Conservation (phyloP, 2,329 filamentous ascomycete species). For the Microdochium trichocladiopsis region DNA sequence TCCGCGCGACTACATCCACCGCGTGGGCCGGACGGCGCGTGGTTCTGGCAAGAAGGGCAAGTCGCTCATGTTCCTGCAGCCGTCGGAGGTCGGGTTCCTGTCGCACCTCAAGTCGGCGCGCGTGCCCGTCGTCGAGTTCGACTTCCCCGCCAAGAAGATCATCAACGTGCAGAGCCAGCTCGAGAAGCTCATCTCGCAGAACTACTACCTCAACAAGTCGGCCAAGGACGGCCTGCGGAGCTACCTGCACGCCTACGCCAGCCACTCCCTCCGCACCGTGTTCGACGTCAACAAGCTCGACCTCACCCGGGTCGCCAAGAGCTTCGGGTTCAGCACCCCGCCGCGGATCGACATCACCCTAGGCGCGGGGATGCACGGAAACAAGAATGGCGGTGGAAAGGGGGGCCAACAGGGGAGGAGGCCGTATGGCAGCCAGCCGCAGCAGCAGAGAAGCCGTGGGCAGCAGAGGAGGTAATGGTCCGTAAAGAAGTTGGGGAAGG, state of each 20-base stretch:
- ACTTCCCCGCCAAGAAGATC: slow-evolving; percentile 89
- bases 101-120: slow-evolving; percentile 84
- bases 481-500: background rate
- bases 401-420: slow-evolving; percentile 43
- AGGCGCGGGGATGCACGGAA: slow-evolving; percentile 67
- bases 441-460: slow-evolving; percentile 30
- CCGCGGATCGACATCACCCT: slow-evolving; percentile 74
- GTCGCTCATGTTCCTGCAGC: slow-evolving; percentile 88
- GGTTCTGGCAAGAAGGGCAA: slow-evolving; percentile 78
- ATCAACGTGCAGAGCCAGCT: slow-evolving; percentile 85
- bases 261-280: slow-evolving; percentile 73
- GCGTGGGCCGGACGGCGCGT: slow-evolving; percentile 88
- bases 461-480: background rate
- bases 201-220: slow-evolving; percentile 93
- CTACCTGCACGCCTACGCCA: slow-evolving; percentile 93
- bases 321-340: slow-evolving; percentile 72
- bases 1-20: slow-evolving; percentile 86
- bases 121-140: slow-evolving; percentile 92
- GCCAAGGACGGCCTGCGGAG: slow-evolving; percentile 74
- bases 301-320: slow-evolving; percentile 75
- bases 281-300: slow-evolving; percentile 81
- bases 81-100: slow-evolving; percentile 86
- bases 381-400: slow-evolving; percentile 57
- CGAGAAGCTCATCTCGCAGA: slow-evolving; percentile 88
- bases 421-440: slow-evolving; percentile 72